Base-by-base conservation (phyloP, 2,329 filamentous ascomycete genomes). In the Lizonia empirigonia region DNA sequence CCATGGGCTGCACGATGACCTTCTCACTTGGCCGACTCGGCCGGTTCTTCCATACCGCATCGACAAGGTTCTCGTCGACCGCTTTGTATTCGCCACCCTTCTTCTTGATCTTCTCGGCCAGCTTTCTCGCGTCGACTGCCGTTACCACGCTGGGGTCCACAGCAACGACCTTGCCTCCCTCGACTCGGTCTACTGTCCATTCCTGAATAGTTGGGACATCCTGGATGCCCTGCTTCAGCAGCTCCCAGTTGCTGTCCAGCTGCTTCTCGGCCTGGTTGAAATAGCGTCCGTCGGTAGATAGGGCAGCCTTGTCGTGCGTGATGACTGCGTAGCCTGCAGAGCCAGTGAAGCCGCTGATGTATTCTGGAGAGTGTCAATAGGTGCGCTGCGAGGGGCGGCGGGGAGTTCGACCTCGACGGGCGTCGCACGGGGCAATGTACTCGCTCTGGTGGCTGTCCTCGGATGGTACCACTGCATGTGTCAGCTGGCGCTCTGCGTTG, bases 381-480 rank as follows among this genome's bases (percentile, higher is more conserved):
- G 48, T 55, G 53, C 20, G 62, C 42, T 53, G 58, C 41, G 55
- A 56, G 32, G 46, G 48, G 46, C 37, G 51, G 39, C 42, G 53
- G 56, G 60, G 52, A 26, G 41, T 55, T 67, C 66, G 58, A 85
- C 83, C 82, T 83, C 94, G 87, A 62, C 94, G 86, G 55, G 84
- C 92, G 78, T 99, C 94, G 72, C 91, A 96, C n/a, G 88, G 86
- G 41, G 94, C 94, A 73, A 97, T 97, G 75, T 99, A 99, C 78
- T 99, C 94, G 62, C 93, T 97, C 63, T 93, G 90, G 73, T 99
- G 94, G 70, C 90, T 93, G 73, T 99, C 94, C 82, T 97, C 94
- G 26, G 93, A 97, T 0, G 94, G 94, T 6, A 97, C 84, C 69
- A 99, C 93, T 97, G 71, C 34, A 44, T 22, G 56, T 63, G 67